Percentiles rank a stretch among this genome's conserved stretches.
phyloP scores from a whole-genome alignment of 345 rosid species.

The Populus ilicifolia region DNA sequence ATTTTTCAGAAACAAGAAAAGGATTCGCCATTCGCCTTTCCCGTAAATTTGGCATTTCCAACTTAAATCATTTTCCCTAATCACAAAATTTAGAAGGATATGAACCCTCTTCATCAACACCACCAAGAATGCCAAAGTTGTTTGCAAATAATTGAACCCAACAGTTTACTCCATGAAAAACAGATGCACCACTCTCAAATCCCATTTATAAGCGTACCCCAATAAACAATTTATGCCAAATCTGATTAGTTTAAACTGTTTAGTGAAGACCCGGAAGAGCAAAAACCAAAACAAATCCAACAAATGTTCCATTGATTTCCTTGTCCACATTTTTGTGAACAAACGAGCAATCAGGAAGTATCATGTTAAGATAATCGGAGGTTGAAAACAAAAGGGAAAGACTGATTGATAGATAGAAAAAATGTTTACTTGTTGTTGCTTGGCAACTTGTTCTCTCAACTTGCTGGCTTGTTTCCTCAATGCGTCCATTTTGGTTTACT shows the following conservation, averaged over 20 bases:
- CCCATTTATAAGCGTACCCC: not conserved
- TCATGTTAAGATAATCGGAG: not conserved
- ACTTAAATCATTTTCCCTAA: not conserved
- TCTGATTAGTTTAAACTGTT: not conserved
- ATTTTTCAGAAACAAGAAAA: not conserved
- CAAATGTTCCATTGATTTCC: not conserved
- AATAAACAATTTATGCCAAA: not conserved
- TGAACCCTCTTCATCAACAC: not conserved
- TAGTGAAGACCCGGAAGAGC: not conserved
- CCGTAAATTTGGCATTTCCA: not conserved
- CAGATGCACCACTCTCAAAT: not conserved
- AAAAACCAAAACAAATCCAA: not conserved
- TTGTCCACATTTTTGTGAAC: slow-evolving; percentile 8
- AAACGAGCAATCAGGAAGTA: not conserved
- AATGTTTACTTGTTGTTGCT: slow-evolving; percentile 63
- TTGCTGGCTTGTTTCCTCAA: slow-evolving; percentile 90
- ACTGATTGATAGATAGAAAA: not conserved
- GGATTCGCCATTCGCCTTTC: not conserved
- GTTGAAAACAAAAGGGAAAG: slow-evolving; percentile 5
- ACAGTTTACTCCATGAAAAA: not conserved
- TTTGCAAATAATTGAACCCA: not conserved
- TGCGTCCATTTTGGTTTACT: slow-evolving; percentile 54
- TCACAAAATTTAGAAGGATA: not conserved
- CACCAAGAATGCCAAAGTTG: not conserved
- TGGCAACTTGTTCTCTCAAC: slow-evolving; percentile 91